A percentile compares a stretch with the other conserved stretches of the same genome.
These are phyloP conservation scores for Entrophospora sp. DNA, from an alignment of 192 early-diverging fungal species.

Conservation along the genomic window DNA sequence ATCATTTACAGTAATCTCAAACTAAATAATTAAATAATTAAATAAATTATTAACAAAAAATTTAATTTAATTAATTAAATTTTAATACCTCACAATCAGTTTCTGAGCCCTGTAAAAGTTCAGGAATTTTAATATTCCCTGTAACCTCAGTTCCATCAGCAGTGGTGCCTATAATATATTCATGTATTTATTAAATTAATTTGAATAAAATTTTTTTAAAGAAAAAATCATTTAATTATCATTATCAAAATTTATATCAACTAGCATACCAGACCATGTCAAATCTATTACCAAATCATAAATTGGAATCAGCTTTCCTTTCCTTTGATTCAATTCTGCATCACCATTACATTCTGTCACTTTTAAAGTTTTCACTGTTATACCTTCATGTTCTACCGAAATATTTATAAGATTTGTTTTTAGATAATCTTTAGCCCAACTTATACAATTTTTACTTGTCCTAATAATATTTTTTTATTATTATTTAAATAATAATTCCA, in stretches of 20 bases:
- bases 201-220: background rate
- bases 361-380: slow-evolving; percentile 46
- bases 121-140: slow-evolving; percentile 79
- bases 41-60: background rate
- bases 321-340: slow-evolving; percentile 89
- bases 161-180: slow-evolving; percentile 31
- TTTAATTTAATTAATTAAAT: background rate
- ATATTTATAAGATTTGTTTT: slow-evolving; percentile 50
- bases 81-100: slow-evolving; percentile 66
- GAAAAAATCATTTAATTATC: background rate
- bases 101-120: slow-evolving; percentile 77
- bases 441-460: slow-evolving; percentile 89
- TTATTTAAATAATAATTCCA: background rate
- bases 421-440: slow-evolving; percentile 85
- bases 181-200: background rate
- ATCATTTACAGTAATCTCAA: slow-evolving; percentile 61
- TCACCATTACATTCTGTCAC: slow-evolving; percentile 73
- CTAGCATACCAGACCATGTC: slow-evolving; percentile 52
- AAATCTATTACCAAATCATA: slow-evolving; percentile 78
- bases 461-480: slow-evolving; percentile 28
- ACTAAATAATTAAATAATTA: slow-evolving; percentile 26
- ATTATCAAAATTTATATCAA: background rate
- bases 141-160: slow-evolving; percentile 50
- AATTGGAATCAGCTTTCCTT: slow-evolving; percentile 92
- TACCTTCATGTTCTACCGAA: slow-evolving; percentile 43